Evolutionary conservation across 2,329 filamentous ascomycete species (phyloP), one percentile per base, ranked within the genome.

Genomic region (Ophiostoma quercus): DNA sequence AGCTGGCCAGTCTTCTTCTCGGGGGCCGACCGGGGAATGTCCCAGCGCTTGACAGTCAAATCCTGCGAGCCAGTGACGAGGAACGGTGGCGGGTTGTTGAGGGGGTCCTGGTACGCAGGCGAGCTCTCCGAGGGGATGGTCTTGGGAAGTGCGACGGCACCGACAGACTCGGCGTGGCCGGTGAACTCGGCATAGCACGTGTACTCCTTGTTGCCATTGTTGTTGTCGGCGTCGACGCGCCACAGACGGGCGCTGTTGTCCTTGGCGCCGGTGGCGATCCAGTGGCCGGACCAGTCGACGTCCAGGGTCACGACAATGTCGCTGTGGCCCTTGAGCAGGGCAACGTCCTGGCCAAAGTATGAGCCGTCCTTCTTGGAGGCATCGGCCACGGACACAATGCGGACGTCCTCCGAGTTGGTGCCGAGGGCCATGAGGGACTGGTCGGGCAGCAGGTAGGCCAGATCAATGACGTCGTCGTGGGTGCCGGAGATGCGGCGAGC

Each of bases 271-370:
- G 95, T 98, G 14, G 91, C 94, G 54, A 99, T 86, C 95, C 95
- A 99, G 78, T 95, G 89, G 0, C 96, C 96, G 11, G 95, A 98
- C 92, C 93, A 97, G 79, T 99, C 95, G 2, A 92, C 89, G 77
- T 97, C 94, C 57, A 99, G 83, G 71, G 93, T 94, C 74, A 99
- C 96, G 71, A 99, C 91, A 68, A 99, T 97, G 74, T 99, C 95
- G 67, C 94, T 89, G 75, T 99, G 95, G 0, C 95, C 95, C 76
- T 92, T 92, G 1, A 99, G 84, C 32, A 95, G 82, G 1, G 89
- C 92, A 54, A 97, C 85, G 76, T 99, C 95, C 71, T 94, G 92
- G 16, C 95, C 95, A 78, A 98, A 97, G 77, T 94, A 95, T 32
- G 82, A 81, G 1, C 80, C 78, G 32, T 76, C 5, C 43, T 39